phyloP scores from a whole-genome alignment of 2,329 filamentous ascomycete species.

The Knufia fluminis region DNA sequence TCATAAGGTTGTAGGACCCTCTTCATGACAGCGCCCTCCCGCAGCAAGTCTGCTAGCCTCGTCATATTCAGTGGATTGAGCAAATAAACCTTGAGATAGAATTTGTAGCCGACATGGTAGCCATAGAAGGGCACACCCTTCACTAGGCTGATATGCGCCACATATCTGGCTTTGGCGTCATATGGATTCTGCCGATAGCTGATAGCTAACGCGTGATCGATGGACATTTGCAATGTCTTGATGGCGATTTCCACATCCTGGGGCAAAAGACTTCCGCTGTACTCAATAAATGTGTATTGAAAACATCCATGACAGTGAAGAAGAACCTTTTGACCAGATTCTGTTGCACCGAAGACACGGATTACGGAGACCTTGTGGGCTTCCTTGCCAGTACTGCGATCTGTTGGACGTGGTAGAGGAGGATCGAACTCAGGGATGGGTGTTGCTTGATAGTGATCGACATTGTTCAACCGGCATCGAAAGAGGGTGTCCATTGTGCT shows the following conservation, averaged over 20 bases:
- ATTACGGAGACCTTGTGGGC: conserved; percentile 74
- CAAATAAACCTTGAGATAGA: conserved; percentile 91
- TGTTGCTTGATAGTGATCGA: conserved; percentile 83
- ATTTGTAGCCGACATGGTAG: conserved; percentile 82
- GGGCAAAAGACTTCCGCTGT: conserved; percentile 57
- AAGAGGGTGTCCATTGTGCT: conserved; percentile 57
- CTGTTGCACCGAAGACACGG: conserved; percentile 82
- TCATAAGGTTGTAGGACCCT: conserved; percentile 83
- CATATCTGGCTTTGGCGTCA: conserved; percentile 61
- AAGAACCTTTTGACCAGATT: conserved; percentile 92
- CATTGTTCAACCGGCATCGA: conserved; percentile 84
- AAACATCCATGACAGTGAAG: conserved; percentile 93
- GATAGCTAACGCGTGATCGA: conserved; percentile 80
- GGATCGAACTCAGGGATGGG: conserved; percentile 70
- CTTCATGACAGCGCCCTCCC: conserved; percentile 80
- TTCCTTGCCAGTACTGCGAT: conserved; percentile 36
- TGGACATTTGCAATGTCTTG: conserved; percentile 68
- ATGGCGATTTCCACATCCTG: conserved; percentile 68
- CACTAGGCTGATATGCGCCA: conserved; percentile 81
- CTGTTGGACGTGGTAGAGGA: conserved; percentile 50
- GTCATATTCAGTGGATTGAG: conserved; percentile 80
- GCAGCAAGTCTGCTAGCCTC: conserved; percentile 75
- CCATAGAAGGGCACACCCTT: conserved; percentile 96
- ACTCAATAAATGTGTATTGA: conserved; percentile 90
- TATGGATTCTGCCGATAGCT: conserved; percentile 72